Conservation (phyloP, 2,329 filamentous ascomycete genomes). For the Fusarium sp. region DNA sequence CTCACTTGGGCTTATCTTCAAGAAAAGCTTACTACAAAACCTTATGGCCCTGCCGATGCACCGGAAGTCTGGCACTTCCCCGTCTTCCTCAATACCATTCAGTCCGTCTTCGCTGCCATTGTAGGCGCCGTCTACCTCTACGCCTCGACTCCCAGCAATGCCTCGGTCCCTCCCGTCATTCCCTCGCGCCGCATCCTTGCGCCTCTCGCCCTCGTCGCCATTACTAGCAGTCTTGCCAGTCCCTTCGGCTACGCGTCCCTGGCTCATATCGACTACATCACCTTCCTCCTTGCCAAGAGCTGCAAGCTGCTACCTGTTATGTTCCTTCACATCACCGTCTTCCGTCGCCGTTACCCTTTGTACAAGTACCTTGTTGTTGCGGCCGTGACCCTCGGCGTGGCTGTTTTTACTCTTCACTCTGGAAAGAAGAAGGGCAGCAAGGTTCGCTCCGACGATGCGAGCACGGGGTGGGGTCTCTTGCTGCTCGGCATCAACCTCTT, state of each 20-base stretch:
- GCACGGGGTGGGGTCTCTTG: conserved; percentile 81
- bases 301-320: conserved; percentile 99
- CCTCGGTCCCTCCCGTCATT: conserved; percentile 72
- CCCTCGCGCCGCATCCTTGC: conserved; percentile 78
- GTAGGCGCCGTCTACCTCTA: conserved; percentile 85
- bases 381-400: conserved; percentile 90
- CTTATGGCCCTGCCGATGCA: conserved; percentile 73
- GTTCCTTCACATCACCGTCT: conserved; percentile 93
- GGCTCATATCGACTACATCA: conserved; percentile 96
- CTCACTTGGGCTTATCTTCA: conserved; percentile 96
- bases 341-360: conserved; percentile 86
- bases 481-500: conserved; percentile 89
- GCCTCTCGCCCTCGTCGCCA: conserved; percentile 84
- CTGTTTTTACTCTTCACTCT: conserved; percentile 91
- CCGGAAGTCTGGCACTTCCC: conserved; percentile 90
- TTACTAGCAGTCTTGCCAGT: conserved; percentile 89
- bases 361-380: conserved; percentile 97
- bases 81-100: conserved; percentile 95
- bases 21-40: conserved; percentile 95
- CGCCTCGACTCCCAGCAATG: conserved; percentile 64
- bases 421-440: conserved; percentile 61
- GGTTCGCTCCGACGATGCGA: conserved; percentile 60
- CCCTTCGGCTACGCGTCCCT: conserved; percentile 95
- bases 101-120: conserved; percentile 87
- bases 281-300: conserved; percentile 95